These are phyloP conservation scores for Lactifluus hygrophoroides DNA, from an alignment of 768 basidiomycete species.

Conservation along the genomic window DNA sequence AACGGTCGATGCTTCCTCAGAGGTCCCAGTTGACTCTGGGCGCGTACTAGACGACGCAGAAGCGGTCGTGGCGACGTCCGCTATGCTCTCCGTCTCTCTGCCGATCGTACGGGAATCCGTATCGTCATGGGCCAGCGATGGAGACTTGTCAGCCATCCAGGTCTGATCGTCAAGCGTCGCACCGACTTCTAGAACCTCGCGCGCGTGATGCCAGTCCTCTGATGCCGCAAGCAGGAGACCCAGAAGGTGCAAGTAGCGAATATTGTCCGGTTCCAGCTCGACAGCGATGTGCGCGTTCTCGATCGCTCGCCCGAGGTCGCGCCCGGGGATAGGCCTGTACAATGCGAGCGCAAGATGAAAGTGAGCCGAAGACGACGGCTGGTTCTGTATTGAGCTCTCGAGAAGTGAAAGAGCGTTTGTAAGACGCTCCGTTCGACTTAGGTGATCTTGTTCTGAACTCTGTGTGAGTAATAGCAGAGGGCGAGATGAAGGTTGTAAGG, in stretches of 20 bases:
- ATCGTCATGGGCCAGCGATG: neutral
- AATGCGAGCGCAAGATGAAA: constrained; percentile 79
- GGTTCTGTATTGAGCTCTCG: constrained; percentile 36
- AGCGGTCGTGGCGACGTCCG: neutral
- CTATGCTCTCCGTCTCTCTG: neutral
- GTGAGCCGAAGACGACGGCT: constrained; percentile 49
- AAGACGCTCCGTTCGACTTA: constrained; percentile 51
- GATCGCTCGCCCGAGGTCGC: constrained; percentile 61
- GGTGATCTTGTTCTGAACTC: constrained; percentile 54
- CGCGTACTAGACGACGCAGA: neutral
- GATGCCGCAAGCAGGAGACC: constrained; percentile 71
- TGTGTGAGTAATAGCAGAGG: neutral
- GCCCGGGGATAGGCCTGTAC: constrained; percentile 51
- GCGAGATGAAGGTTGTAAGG: constrained; percentile 9
- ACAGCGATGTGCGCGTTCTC: constrained; percentile 62
- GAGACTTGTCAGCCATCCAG: constrained; percentile 22
- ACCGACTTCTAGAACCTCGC: constrained; percentile 70
- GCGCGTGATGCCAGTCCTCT: constrained; percentile 74
- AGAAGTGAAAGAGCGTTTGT: constrained; percentile 46
- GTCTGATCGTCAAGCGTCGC: constrained; percentile 43
- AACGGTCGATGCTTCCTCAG: constrained; percentile 6
- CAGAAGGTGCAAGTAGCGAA: constrained; percentile 87
- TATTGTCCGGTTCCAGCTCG: constrained; percentile 50
- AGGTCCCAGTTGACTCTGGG: neutral
- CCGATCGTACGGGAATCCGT: constrained; percentile 7